A percentile compares a stretch with the other conserved stretches of the same genome.
These are phyloP conservation scores for Cicer chorassanicum DNA, from an alignment of 306 rosid genomes.

Conservation along the genomic window DNA sequence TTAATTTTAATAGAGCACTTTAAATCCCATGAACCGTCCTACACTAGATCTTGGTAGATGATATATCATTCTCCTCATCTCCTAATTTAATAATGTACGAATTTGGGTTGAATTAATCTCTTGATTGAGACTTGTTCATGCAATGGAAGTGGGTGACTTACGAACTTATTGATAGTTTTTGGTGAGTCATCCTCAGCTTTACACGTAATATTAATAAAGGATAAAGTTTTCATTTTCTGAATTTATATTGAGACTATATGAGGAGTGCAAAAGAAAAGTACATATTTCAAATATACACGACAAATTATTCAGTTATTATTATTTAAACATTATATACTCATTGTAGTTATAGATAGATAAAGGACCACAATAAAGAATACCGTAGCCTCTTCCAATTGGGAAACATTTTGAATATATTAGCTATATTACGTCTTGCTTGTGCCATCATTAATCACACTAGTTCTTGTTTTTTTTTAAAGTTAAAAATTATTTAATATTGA, in stretches of 20 bases:
- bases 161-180: slow-evolving; percentile 38
- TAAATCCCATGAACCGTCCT: no score
- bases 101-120: not conserved
- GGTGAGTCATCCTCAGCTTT: slow-evolving; percentile 3
- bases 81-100: slow-evolving; percentile 25
- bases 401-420: no score
- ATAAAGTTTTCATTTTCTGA: not conserved
- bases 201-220: not conserved
- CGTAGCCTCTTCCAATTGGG: not conserved
- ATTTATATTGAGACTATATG: no score
- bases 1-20: no score
- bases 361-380: not conserved
- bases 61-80: no score
- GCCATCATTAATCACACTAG: no score
- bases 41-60: no score
- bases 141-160: slow-evolving; percentile 15
- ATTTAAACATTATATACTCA: not conserved
- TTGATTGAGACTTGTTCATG: slow-evolving; percentile 24
- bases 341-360: not conserved
- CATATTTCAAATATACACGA: no score
- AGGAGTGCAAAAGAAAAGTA: no score
- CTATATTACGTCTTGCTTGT: no score
- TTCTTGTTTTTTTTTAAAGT: no score
- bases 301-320: not conserved
- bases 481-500: no score